A percentile compares a stretch with the other conserved stretches of the same genome.
Evolutionary conservation across 441 rosid species (phyloP).

Genomic region (Croton setiger): DNA sequence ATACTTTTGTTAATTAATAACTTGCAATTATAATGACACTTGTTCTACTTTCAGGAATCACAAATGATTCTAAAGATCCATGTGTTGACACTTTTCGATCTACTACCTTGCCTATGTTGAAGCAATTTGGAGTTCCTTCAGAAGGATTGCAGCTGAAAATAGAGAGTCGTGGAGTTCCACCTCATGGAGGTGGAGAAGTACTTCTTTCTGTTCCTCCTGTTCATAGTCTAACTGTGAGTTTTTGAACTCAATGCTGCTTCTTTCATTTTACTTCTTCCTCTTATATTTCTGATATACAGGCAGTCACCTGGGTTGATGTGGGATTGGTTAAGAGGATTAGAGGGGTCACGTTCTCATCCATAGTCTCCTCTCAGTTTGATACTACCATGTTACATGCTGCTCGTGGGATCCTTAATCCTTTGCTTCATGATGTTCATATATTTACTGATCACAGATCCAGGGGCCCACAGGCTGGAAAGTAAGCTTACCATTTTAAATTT

Average conservation of each 20-base stretch:
- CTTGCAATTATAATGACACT: background rate
- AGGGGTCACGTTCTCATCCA: slow-evolving; percentile 72
- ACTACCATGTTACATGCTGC: slow-evolving; percentile 75
- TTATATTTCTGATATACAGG: slow-evolving; percentile 39
- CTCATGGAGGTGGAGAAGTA: slow-evolving; percentile 83
- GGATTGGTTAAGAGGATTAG: slow-evolving; percentile 94
- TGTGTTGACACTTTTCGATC: slow-evolving; percentile 72
- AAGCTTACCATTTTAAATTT: slow-evolving; percentile 20
- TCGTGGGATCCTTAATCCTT: slow-evolving; percentile 79
- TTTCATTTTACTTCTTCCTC: slow-evolving; percentile 4
- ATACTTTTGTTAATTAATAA: background rate
- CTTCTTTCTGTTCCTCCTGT: slow-evolving; percentile 59
- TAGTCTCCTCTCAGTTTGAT: slow-evolving; percentile 69
- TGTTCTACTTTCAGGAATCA: slow-evolving; percentile 51
- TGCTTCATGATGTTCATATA: slow-evolving; percentile 87
- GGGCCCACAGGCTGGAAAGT: slow-evolving; percentile 85
- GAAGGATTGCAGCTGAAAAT: slow-evolving; percentile 75
- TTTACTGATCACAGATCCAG: slow-evolving; percentile 55
- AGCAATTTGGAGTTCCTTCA: slow-evolving; percentile 72
- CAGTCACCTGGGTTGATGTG: slow-evolving; percentile 69
- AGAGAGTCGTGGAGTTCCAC: slow-evolving; percentile 73
- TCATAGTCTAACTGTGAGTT: slow-evolving; percentile 46
- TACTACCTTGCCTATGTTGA: slow-evolving; percentile 62
- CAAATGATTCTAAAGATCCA: slow-evolving; percentile 75
- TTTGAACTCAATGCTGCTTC: slow-evolving; percentile 2